Evolutionary conservation across 768 basidiomycete genomes (phyloP).

Genomic region (Leccinum imitatum): DNA sequence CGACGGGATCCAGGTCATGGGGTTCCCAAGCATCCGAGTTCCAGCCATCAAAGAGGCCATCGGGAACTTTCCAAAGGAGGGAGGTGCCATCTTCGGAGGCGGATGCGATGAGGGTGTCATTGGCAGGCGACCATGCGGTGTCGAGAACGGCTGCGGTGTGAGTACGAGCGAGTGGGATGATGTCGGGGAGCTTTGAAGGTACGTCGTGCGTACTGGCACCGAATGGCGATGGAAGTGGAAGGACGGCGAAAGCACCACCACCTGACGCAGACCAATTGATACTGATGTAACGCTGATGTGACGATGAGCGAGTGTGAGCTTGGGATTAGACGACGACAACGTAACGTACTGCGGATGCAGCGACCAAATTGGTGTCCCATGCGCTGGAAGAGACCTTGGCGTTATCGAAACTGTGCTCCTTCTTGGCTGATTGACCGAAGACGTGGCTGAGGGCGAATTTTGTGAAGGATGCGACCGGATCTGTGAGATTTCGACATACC

Average conservation of each 20-base stretch:
- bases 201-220: slow-evolving; percentile 48
- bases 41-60: slow-evolving; percentile 77
- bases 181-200: slow-evolving; percentile 84
- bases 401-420: slow-evolving; percentile 78
- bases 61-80: slow-evolving; percentile 85
- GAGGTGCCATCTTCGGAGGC: slow-evolving; percentile 94
- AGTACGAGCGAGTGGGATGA: slow-evolving; percentile 86
- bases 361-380: slow-evolving; percentile 94
- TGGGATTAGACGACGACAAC: background rate
- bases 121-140: slow-evolving; percentile 95
- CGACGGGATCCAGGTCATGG: slow-evolving; percentile 82
- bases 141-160: slow-evolving; percentile 86
- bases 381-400: slow-evolving; percentile 86
- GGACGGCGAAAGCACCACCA: slow-evolving; percentile 92
- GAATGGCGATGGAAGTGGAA: slow-evolving; percentile 81
- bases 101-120: slow-evolving; percentile 87
- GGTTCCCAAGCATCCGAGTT: slow-evolving; percentile 80
- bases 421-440: slow-evolving; percentile 86
- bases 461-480: slow-evolving; percentile 7
- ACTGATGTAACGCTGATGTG: slow-evolving; percentile 71
- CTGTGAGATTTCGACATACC: slow-evolving; percentile 44
- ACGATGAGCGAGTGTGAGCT: background rate
- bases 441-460: slow-evolving; percentile 62
- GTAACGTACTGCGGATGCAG: slow-evolving; percentile 67
- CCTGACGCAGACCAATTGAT: slow-evolving; percentile 95